Evolutionary conservation across 2,329 filamentous ascomycete genomes (phyloP).

Genomic region (Penicillium sp.): DNA sequence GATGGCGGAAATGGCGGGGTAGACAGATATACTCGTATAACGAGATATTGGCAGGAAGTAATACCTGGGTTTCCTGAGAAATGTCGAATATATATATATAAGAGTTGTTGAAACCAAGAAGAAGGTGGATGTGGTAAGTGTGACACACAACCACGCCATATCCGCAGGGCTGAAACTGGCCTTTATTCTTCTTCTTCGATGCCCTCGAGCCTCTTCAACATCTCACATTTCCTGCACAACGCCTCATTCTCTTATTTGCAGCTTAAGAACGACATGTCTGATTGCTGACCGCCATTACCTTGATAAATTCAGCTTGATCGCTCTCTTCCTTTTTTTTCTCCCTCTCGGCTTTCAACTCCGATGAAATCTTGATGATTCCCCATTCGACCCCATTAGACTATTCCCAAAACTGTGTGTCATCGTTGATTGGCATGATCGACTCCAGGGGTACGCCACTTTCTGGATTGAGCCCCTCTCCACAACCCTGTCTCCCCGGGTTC

Average conservation of each 20-base stretch:
- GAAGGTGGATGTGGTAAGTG: slow-evolving; percentile 3
- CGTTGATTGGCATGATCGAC: slow-evolving; percentile 4
- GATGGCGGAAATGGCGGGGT: neutral
- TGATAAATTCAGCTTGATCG: neutral
- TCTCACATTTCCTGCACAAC: slow-evolving; percentile 1
- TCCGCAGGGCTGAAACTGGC: neutral
- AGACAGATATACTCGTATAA: neutral
- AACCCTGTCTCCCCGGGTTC: neutral
- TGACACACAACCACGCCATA: neutral
- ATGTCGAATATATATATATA: too few species aligned
- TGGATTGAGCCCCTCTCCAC: neutral
- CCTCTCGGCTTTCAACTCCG: neutral
- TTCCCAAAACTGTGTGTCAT: neutral
- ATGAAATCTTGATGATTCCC: neutral
- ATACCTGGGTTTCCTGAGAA: too few species aligned
- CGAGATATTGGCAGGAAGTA: too few species aligned
- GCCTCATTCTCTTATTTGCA: neutral
- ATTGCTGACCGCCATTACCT: slow-evolving; percentile 4
- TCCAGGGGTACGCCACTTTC: slow-evolving; percentile 2
- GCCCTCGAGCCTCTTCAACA: neutral
- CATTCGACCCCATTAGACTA: neutral
- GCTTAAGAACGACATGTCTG: neutral
- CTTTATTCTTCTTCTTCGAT: neutral
- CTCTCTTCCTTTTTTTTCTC: neutral
- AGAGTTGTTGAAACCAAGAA: too few species aligned